Conservation (phyloP, 352 stramenopile species). For the Phytophthora hybrid region DNA sequence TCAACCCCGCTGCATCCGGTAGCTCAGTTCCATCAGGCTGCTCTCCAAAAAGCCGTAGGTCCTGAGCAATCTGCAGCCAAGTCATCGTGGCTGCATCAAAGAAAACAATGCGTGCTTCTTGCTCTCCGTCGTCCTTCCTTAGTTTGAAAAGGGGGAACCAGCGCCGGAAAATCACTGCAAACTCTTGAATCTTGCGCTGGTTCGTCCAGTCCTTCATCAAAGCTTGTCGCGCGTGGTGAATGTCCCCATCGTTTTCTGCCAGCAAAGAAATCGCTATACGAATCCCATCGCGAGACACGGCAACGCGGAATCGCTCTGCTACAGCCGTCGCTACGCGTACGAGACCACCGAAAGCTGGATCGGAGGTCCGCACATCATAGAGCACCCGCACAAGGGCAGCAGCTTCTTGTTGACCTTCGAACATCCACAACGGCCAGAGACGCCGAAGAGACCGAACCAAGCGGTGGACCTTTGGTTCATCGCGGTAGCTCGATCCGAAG, state of each 20-base stretch:
- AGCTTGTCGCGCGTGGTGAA: constrained; percentile 41
- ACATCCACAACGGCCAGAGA: constrained; percentile 85
- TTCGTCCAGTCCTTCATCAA: constrained; percentile 46
- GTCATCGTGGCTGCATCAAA: constrained; percentile 67
- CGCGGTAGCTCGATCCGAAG: constrained; percentile 64
- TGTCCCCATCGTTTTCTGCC: constrained; percentile 38
- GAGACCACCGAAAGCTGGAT: constrained; percentile 68
- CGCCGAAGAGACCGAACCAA: constrained; percentile 58
- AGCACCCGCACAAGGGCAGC: constrained; percentile 71
- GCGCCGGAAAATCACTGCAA: constrained; percentile 55
- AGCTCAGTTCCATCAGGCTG: constrained; percentile 2
- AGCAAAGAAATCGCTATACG: constrained; percentile 53
- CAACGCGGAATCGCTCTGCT: constrained; percentile 57
- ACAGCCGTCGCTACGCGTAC: constrained; percentile 61
- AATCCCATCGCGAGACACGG: constrained; percentile 54
- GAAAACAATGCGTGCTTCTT: constrained; percentile 55
- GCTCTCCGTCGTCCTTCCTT: constrained; percentile 17
- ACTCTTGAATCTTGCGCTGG: constrained; percentile 54
- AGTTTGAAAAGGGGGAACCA: constrained; percentile 53
- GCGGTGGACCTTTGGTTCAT: constrained; percentile 73
- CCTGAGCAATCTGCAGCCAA: constrained; percentile 68
- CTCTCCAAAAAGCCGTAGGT: constrained; percentile 49
- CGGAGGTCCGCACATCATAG: constrained; percentile 64
- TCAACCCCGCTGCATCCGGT: constrained; percentile 39
- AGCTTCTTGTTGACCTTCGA: constrained; percentile 68